phyloP scores from a whole-genome alignment of 768 basidiomycete genomes.

The Suillus fuscotomentosus region DNA sequence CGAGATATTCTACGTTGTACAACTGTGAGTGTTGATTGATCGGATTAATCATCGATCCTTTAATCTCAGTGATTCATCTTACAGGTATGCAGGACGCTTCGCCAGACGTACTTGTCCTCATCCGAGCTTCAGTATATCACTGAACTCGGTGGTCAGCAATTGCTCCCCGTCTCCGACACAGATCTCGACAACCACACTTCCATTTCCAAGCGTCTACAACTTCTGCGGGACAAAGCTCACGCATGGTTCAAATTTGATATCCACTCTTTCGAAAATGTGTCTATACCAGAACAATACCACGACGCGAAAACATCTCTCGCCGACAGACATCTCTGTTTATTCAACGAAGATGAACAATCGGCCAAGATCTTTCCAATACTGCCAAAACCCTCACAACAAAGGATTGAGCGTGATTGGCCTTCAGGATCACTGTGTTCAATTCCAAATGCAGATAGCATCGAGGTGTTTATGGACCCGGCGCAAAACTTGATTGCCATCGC shows the following conservation, averaged over 20 bases:
- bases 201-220: constrained; percentile 2
- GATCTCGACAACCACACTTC: background rate
- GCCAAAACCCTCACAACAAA: background rate
- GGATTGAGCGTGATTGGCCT: background rate
- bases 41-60: background rate
- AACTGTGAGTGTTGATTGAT: background rate
- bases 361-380: background rate
- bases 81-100: constrained; percentile 5
- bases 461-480: background rate
- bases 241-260: constrained; percentile 5
- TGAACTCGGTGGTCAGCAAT: constrained; percentile 3
- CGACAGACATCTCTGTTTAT: constrained; percentile 1
- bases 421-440: background rate
- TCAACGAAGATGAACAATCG: background rate
- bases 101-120: background rate
- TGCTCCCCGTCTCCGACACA: background rate
- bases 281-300: background rate
- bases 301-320: background rate
- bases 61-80: background rate
- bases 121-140: constrained; percentile 6
- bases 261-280: background rate
- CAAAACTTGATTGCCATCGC: background rate
- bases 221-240: background rate
- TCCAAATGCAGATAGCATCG: background rate
- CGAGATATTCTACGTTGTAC: constrained; percentile 7